A percentile compares a stretch with the other conserved stretches of the same genome.
These are phyloP conservation scores for Hippophae tibetana DNA, from an alignment of 306 rosid species.

Conservation along the genomic window DNA sequence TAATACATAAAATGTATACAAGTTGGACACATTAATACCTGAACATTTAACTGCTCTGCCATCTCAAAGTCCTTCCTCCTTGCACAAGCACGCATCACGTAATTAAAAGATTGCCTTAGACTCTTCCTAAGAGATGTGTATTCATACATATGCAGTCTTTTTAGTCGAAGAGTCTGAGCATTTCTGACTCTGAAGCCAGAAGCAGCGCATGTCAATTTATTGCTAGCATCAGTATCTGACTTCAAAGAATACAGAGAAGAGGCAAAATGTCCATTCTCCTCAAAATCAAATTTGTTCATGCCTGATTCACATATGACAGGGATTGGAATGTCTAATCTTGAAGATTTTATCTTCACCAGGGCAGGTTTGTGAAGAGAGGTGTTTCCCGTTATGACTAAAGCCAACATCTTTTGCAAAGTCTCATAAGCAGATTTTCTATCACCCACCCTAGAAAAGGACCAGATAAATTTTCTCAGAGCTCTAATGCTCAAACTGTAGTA, in stretches of 20 bases:
- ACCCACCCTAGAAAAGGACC: conserved; percentile 37
- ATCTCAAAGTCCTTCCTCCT: conserved; percentile 30
- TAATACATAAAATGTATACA: conserved; percentile 11
- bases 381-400: conserved; percentile 36
- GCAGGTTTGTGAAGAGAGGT: conserved; percentile 19
- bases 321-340: conserved; percentile 63
- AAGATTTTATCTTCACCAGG: conserved; percentile 35
- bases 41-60: conserved; percentile 48
- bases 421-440: conserved; percentile 32
- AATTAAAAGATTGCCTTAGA: conserved; percentile 54
- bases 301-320: conserved; percentile 40
- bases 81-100: conserved; percentile 55
- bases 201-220: conserved; percentile 19
- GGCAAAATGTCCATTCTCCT: conserved; percentile 23
- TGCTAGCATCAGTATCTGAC: conserved; percentile 17
- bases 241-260: conserved; percentile 9
- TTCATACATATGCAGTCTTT: conserved; percentile 15
- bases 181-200: conserved; percentile 19
- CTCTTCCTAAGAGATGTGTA: conserved; percentile 23
- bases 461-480: conserved; percentile 19
- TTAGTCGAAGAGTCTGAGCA: conserved; percentile 20
- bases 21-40: conserved; percentile 34
- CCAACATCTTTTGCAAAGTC: conserved; percentile 54
- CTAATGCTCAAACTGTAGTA: conserved; percentile 38
- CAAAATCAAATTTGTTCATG: conserved; percentile 24